These are phyloP conservation scores for Eucalyptus urophylla DNA, from an alignment of 345 rosid species.

Conservation along the genomic window DNA sequence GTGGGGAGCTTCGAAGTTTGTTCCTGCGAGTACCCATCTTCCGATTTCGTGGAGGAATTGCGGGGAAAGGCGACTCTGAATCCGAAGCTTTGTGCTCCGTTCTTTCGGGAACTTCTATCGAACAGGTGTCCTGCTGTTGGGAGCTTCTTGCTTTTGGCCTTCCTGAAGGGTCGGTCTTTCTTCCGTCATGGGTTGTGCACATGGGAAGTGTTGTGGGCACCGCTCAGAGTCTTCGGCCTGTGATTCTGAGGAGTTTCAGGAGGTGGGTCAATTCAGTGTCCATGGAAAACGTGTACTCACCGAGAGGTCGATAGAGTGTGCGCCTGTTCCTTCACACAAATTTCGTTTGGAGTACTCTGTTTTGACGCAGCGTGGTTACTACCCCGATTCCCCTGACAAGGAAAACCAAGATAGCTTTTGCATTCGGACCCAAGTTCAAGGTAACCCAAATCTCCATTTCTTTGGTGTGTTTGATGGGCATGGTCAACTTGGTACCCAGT, in stretches of 20 bases:
- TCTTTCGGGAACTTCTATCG: slow-evolving; percentile 9
- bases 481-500: slow-evolving; percentile 64
- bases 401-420: slow-evolving; percentile 86
- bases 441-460: slow-evolving; percentile 82
- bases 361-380: slow-evolving; percentile 72
- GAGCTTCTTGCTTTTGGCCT: background rate
- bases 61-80: background rate
- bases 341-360: slow-evolving; percentile 66
- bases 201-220: slow-evolving; percentile 68
- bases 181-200: slow-evolving; percentile 71
- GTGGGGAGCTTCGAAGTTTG: slow-evolving; percentile 7
- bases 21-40: slow-evolving; percentile 3
- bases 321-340: slow-evolving; percentile 54
- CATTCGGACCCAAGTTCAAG: slow-evolving; percentile 60
- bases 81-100: background rate
- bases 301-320: slow-evolving; percentile 45
- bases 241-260: slow-evolving; percentile 24
- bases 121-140: background rate
- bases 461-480: slow-evolving; percentile 96
- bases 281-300: slow-evolving; percentile 31
- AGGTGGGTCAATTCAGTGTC: slow-evolving; percentile 1
- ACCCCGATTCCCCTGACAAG: slow-evolving; percentile 70
- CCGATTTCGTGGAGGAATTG: background rate
- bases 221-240: slow-evolving; percentile 50
- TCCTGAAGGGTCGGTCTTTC: background rate